phyloP scores from a whole-genome alignment of 345 rosid genomes.

The Populus alba region DNA sequence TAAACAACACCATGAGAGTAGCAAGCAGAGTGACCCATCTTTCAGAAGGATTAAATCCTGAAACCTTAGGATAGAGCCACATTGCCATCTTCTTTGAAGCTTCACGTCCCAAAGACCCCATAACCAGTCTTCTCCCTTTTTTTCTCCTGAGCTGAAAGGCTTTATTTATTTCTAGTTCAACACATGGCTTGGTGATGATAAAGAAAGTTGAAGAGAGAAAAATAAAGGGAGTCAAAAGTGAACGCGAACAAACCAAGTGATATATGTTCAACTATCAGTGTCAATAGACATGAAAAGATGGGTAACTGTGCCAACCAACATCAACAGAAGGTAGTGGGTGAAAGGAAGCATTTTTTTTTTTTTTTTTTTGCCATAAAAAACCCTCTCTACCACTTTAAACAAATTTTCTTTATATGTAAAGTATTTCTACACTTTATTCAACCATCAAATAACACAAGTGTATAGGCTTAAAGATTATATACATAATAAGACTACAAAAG shows the following conservation, averaged over 20 bases:
- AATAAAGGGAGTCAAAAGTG: slow-evolving; percentile 36
- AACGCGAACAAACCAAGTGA: slow-evolving; percentile 51
- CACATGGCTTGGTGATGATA: slow-evolving; percentile 26
- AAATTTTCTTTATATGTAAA: neutral
- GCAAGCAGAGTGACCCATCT: slow-evolving; percentile 85
- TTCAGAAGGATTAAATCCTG: slow-evolving; percentile 60
- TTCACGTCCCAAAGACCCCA: slow-evolving; percentile 50
- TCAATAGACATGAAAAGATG: slow-evolving; percentile 82
- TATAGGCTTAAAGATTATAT: neutral
- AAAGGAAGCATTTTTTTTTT: slow-evolving; percentile 25
- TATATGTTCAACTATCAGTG: slow-evolving; percentile 68
- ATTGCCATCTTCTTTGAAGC: slow-evolving; percentile 49
- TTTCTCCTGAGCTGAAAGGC: neutral
- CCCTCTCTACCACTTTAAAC: neutral
- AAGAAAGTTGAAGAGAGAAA: slow-evolving; percentile 18
- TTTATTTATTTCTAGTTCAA: slow-evolving; percentile 5
- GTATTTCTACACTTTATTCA: neutral
- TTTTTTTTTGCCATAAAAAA: neutral
- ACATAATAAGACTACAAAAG: slow-evolving; percentile 10
- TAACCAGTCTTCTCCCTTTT: neutral
- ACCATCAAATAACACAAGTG: slow-evolving; percentile 1
- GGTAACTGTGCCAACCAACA: slow-evolving; percentile 74
- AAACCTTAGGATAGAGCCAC: slow-evolving; percentile 65
- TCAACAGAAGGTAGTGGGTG: slow-evolving; percentile 31
- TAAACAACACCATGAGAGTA: slow-evolving; percentile 53